A percentile compares a stretch with the other conserved stretches of the same genome.
phyloP scores from a whole-genome alignment of 2,329 filamentous ascomycete genomes.

The Magnaporthiopsis rhizophila region DNA sequence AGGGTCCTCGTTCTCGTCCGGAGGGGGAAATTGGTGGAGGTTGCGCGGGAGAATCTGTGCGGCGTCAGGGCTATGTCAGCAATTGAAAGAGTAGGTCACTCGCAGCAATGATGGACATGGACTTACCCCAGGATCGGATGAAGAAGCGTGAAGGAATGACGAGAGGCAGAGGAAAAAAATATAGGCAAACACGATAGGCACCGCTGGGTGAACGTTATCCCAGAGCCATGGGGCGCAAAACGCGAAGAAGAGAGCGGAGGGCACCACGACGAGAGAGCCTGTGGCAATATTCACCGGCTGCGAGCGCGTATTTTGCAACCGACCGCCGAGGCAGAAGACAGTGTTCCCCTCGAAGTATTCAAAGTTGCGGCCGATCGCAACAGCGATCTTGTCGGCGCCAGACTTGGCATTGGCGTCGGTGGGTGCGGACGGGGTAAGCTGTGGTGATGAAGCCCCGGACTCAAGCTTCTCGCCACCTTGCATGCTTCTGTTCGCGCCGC shows the following conservation, averaged over 20 bases:
- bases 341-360: constrained; percentile 94
- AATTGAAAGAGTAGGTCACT: background rate
- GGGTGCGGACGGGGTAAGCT: constrained; percentile 31
- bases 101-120: background rate
- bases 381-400: constrained; percentile 39
- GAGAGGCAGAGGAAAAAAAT: constrained; percentile 85
- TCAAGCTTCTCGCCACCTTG: constrained; percentile 75
- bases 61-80: background rate
- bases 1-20: constrained; percentile 69
- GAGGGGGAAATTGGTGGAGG: constrained; percentile 76
- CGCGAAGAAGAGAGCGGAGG: constrained; percentile 73
- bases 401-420: constrained; percentile 14
- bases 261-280: constrained; percentile 69
- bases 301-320: constrained; percentile 80
- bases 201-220: constrained; percentile 76
- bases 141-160: constrained; percentile 88
- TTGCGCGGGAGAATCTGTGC: constrained; percentile 82
- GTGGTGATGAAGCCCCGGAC: constrained; percentile 69
- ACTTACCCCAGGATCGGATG: constrained; percentile 79
- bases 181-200: constrained; percentile 86
- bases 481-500: constrained; percentile 46
- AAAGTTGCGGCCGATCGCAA: constrained; percentile 60
- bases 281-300: constrained; percentile 86
- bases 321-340: constrained; percentile 76
- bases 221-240: constrained; percentile 82